Evolutionary conservation across 208 protist genomes (phyloP), one percentile per base, ranked within the genome.

Genomic region (Crithidia expoeki): DNA sequence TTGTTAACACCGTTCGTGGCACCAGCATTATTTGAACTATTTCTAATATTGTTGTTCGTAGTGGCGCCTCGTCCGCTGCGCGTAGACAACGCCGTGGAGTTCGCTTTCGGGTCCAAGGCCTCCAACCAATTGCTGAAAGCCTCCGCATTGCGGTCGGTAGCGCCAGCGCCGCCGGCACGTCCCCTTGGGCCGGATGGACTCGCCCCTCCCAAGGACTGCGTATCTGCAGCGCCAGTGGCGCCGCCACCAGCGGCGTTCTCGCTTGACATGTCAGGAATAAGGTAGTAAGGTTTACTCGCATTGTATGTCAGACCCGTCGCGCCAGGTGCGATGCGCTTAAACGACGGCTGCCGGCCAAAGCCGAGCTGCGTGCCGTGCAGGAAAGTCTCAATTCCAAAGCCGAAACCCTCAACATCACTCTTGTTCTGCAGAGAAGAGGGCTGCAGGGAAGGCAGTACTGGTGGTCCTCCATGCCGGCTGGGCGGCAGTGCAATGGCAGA

Each of bases 321-420:
- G 9, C 23, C 68, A 4, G 67, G 33, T 3, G 74, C 38, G 25
- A 85, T 61, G 46, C 60, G 73, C 47, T 81, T 81, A 59, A 88
- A 89, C 17, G 82, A 89, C 3, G 79, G 82, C 62, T 89, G 84
- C 16, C 77, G 75, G 7, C 79, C 81, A 73, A 90, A 90, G 36
- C 84, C 88, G 3, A 93, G 63, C 62, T 90, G 70, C 17, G 72
- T 68, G 16, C 88, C 78, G 63, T 90, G 88, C 57, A 93, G 67
- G 60, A 84, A 78, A 16, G 88, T 79, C 49, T 93, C 84, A 60
- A 93, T 84, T 55, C 88, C 88, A 72, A 87, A 93, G 27, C 62
- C 71, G 51, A 88, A 88, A 21, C 67, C 69, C 34, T 72, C 69
- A 21, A 0, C 55, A 7, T 79, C 62, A 0, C 0, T 34, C 11